phyloP scores from a whole-genome alignment of 1,284 basidiomycete species.

The Boletus calvinii region DNA sequence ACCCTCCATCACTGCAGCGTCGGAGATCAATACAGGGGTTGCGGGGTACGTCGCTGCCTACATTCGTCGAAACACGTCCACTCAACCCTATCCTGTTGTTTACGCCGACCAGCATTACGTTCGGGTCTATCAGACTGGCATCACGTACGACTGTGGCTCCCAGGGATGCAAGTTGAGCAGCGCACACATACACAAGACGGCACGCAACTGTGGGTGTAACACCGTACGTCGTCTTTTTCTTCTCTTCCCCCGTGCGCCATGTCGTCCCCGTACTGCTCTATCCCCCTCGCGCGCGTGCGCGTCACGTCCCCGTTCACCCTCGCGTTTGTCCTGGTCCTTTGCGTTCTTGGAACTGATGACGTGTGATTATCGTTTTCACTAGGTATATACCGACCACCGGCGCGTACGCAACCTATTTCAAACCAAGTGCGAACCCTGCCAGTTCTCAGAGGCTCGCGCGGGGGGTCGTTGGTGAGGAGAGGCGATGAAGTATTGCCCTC shows the following conservation, averaged over 20 bases:
- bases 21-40: constrained; percentile 65
- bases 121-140: constrained; percentile 47
- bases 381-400: constrained; percentile 43
- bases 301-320: neutral
- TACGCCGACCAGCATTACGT: constrained; percentile 55
- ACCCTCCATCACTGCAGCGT: constrained; percentile 36
- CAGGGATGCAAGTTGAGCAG: constrained; percentile 43
- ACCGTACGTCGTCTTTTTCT: constrained; percentile 25
- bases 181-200: constrained; percentile 46
- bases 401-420: constrained; percentile 50
- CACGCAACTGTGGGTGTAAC: constrained; percentile 37
- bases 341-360: neutral
- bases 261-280: too few relatives aligned
- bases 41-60: constrained; percentile 43
- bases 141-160: constrained; percentile 42
- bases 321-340: neutral
- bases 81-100: constrained; percentile 4
- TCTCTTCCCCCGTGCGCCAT: neutral
- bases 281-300: too few relatives aligned
- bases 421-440: constrained; percentile 48
- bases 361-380: neutral
- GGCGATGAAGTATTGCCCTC: neutral
- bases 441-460: constrained; percentile 27
- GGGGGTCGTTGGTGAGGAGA: constrained; percentile 16
- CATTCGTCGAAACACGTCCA: constrained; percentile 1